These are phyloP conservation scores for Sarocladiaceae sp. DNA, from an alignment of 2,329 filamentous ascomycete species.

Conservation along the genomic window DNA sequence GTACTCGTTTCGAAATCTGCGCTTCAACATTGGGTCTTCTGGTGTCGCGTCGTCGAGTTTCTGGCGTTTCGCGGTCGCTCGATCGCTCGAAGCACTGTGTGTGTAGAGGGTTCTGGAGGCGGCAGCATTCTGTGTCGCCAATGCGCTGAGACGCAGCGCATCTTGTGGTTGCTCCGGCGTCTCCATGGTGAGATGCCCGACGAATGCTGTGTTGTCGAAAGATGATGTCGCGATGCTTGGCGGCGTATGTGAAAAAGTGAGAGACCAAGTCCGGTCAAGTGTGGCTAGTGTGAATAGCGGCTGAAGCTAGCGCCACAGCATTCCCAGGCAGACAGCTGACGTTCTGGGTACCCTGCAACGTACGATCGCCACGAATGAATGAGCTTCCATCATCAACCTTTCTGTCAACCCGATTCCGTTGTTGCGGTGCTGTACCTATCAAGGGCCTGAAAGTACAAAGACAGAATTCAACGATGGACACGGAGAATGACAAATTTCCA, in stretches of 20 bases:
- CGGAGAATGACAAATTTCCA: constrained; percentile 58
- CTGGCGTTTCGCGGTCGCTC: constrained; percentile 26
- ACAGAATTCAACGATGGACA: constrained; percentile 20
- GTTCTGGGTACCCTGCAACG: no score
- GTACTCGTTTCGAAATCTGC: constrained; percentile 67
- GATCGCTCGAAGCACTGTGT: constrained; percentile 12
- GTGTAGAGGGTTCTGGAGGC: constrained; percentile 26
- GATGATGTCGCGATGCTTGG: constrained; percentile 16
- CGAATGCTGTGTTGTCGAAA: constrained; percentile 14
- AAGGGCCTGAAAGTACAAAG: no score
- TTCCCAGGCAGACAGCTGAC: no score
- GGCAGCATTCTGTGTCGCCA: constrained; percentile 29
- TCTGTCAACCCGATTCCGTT: background rate
- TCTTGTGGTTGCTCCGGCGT: constrained; percentile 24
- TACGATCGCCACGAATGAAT: no score
- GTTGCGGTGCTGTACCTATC: background rate
- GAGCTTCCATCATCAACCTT: no score
- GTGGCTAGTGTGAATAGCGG: no score
- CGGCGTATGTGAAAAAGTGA: background rate
- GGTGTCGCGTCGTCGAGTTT: constrained; percentile 27
- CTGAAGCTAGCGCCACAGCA: no score
- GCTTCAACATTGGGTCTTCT: constrained; percentile 28
- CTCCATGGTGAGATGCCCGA: constrained; percentile 24
- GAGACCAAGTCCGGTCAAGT: no score
- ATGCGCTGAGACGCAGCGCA: constrained; percentile 25